Percentiles rank a stretch among this genome's conserved stretches.
phyloP scores from a whole-genome alignment of 306 rosid genomes.

The Prunus armeniaca region DNA sequence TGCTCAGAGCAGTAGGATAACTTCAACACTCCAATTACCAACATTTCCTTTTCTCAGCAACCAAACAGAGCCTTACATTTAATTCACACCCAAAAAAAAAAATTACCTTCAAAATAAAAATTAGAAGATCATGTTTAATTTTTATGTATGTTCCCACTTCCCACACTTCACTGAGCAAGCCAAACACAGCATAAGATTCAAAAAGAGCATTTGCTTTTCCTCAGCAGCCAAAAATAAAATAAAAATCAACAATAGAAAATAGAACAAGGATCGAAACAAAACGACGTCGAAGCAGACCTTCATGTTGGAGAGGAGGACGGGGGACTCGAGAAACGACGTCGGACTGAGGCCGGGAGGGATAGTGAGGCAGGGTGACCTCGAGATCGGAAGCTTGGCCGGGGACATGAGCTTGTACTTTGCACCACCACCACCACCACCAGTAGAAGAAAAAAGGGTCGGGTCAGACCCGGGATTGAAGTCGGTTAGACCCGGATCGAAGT shows the following conservation, averaged over 20 bases:
- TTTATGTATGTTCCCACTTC: not conserved
- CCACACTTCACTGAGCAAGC: slow-evolving; percentile 5
- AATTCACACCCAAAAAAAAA: not conserved
- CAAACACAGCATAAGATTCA: slow-evolving; percentile 20
- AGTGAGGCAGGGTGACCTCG: slow-evolving; percentile 74
- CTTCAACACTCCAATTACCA: slow-evolving; percentile 8
- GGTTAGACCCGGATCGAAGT: slow-evolving; percentile 36
- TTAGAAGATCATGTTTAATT: not conserved
- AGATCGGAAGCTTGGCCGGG: slow-evolving; percentile 99
- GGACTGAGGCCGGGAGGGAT: slow-evolving; percentile 88
- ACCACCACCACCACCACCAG: slow-evolving; percentile 24
- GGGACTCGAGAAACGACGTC: slow-evolving; percentile 84
- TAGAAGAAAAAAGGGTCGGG: slow-evolving; percentile 8
- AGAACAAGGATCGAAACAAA: not conserved
- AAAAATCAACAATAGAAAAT: not conserved
- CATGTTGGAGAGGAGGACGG: slow-evolving; percentile 80
- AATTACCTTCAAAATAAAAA: not conserved
- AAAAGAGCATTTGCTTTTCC: slow-evolving; percentile 8
- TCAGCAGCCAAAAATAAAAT: not conserved
- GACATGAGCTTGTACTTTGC: slow-evolving; percentile 89
- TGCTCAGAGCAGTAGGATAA: not conserved
- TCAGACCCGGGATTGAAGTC: not conserved
- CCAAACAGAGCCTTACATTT: slow-evolving; percentile 24
- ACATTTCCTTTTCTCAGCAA: slow-evolving; percentile 17
- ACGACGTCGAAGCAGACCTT: slow-evolving; percentile 52